A percentile compares a stretch with the other conserved stretches of the same genome.
These are phyloP conservation scores for Suillus subalutaceus DNA, from an alignment of 768 basidiomycete species.

Conservation along the genomic window DNA sequence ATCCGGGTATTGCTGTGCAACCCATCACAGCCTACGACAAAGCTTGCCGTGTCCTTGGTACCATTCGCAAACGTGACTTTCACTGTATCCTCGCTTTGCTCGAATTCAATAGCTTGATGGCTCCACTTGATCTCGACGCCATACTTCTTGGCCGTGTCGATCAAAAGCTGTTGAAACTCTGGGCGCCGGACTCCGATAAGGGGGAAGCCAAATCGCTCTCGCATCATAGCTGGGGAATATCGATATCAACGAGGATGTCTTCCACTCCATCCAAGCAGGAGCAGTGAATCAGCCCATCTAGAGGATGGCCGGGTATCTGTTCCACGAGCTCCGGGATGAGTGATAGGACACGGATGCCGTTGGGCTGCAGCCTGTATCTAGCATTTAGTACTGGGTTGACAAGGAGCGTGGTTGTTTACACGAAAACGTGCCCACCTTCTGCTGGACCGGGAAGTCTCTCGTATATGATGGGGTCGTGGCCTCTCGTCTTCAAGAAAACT, in stretches of 20 bases:
- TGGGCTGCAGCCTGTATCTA: slow-evolving; percentile 30
- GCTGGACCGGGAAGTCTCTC: slow-evolving; percentile 27
- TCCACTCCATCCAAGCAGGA: slow-evolving; percentile 30
- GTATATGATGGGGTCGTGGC: slow-evolving; percentile 41
- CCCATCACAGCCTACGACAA: slow-evolving; percentile 49
- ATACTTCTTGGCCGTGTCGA: slow-evolving; percentile 32
- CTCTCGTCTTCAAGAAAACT: slow-evolving; percentile 39
- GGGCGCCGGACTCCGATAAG: slow-evolving; percentile 36
- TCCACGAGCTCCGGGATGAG: slow-evolving; percentile 30
- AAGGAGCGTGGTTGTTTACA: slow-evolving; percentile 22
- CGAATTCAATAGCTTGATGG: slow-evolving; percentile 33
- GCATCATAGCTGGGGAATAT: slow-evolving; percentile 23
- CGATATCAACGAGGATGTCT: slow-evolving; percentile 29
- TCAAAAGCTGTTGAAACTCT: slow-evolving; percentile 32
- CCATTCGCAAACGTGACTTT: slow-evolving; percentile 40
- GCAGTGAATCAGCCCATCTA: slow-evolving; percentile 16
- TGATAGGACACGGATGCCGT: slow-evolving; percentile 30
- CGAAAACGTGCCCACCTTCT: slow-evolving; percentile 34
- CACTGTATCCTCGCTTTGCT: slow-evolving; percentile 32
- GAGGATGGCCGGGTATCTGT: slow-evolving; percentile 24
- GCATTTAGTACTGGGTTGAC: not conserved
- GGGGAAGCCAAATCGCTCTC: slow-evolving; percentile 24
- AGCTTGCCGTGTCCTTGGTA: slow-evolving; percentile 35
- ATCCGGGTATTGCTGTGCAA: slow-evolving; percentile 44
- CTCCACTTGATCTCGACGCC: slow-evolving; percentile 39